Evolutionary conservation across 2,329 filamentous ascomycete species (phyloP), one percentile per base, ranked within the genome.

Genomic region (Chaetoscypha palmicola): DNA sequence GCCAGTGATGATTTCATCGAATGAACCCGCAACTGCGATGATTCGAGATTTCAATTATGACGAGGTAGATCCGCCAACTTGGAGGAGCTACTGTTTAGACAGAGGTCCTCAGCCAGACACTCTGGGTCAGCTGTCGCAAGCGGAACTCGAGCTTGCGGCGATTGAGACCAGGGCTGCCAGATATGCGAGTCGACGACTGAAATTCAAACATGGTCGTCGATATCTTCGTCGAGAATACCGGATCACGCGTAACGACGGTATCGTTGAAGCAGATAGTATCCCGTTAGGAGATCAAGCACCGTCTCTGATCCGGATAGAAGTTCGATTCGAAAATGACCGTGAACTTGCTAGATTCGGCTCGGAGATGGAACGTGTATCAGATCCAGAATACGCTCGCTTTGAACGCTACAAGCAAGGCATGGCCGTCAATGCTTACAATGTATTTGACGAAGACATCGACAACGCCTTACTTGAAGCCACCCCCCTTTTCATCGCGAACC

Each of bases 41-140:
- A 31, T 45, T 17, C 30, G 24, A 22, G 43, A 45, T 21, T 45
- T 40, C 19, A 19, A 26, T 17, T 35, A 31, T n/a, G 23, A 23
- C 12, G 32, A 26, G 14, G 10, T 20, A n/a, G 23, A 37, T 17
- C 10, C 2, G 11, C 22, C 22, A 11, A 12, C 10, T 26, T 30
- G 36, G 36, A 34, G 21, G 21, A 19, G 10, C 14, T 24, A 46
- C 16, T 32, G 11, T n/a, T 11, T 14, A 14, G 34, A 46, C 19
- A 16, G 44, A 20, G 36, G 33, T 23, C 43, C 43, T 10, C n/a
- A 22, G 17, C 38, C 34, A 16, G 33, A 42, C 12, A 38, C 34
- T 11, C 24, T 38, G 2, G 26, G 10, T 14, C 4, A 14, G 9
- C 24, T 40, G 11, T 11, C 14, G 4, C 10, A 16, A 12, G 16